phyloP scores from a whole-genome alignment of 208 protist genomes.

The Novymonas esmeraldas region DNA sequence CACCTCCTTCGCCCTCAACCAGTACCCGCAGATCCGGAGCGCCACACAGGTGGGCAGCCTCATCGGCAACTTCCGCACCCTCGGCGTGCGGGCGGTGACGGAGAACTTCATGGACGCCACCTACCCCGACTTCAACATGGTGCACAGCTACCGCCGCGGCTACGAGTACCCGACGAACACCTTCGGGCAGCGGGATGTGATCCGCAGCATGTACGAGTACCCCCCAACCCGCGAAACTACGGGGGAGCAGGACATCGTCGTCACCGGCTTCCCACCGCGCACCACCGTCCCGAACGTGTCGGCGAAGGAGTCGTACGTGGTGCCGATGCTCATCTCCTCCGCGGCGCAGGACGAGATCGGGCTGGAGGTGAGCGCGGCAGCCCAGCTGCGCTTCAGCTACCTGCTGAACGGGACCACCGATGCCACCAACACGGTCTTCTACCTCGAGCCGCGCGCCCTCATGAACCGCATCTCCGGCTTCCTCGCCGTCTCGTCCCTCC shows the following conservation, averaged over 20 bases:
- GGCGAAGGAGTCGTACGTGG: constrained; percentile 23
- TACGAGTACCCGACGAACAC: constrained; percentile 42
- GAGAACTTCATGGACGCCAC: constrained; percentile 59
- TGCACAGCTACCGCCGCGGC: constrained; percentile 26
- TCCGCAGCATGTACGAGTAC: constrained; percentile 66
- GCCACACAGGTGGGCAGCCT: constrained; percentile 37
- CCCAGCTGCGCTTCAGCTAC: constrained; percentile 60
- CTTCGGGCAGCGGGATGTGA: constrained; percentile 49
- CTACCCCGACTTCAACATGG: constrained; percentile 63
- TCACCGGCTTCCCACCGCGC: constrained; percentile 16
- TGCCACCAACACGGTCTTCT: constrained; percentile 37
- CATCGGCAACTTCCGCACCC: constrained; percentile 25
- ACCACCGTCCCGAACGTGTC: constrained; percentile 15
- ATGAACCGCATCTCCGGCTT: constrained; percentile 90
- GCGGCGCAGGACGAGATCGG: constrained; percentile 41
- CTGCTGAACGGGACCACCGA: constrained; percentile 1
- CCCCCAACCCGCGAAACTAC: constrained; percentile 1
- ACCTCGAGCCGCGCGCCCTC: constrained; percentile 65
- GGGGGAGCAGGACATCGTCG: constrained; percentile 13
- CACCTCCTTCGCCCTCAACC: constrained; percentile 51
- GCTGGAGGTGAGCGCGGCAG: constrained; percentile 19
- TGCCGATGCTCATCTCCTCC: constrained; percentile 46
- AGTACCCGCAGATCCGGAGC: constrained; percentile 67
- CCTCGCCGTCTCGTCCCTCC: constrained; percentile 70
- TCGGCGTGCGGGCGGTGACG: constrained; percentile 49